Evolutionary conservation across 352 stramenopile species (phyloP).

Genomic region (Globisporangium orthogonon): DNA sequence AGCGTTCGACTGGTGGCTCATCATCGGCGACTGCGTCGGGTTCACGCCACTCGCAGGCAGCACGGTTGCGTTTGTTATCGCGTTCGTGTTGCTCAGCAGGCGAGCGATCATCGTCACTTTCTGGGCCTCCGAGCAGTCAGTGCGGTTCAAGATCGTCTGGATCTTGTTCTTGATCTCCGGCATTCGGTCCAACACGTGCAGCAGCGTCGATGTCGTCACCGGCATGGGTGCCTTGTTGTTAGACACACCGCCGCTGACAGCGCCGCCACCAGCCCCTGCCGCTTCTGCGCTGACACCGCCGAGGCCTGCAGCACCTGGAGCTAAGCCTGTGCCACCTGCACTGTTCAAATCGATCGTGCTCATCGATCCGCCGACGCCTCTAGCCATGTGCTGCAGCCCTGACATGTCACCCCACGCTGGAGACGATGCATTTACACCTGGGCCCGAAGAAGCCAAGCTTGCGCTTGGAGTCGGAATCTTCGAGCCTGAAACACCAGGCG

Average conservation of each 20-base stretch:
- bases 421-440: slow-evolving; percentile 9
- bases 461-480: slow-evolving; percentile 7
- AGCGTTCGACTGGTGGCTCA: slow-evolving; percentile 8
- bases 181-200: slow-evolving; percentile 82
- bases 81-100: slow-evolving; percentile 81
- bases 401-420: slow-evolving; percentile 22
- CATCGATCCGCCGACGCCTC: slow-evolving; percentile 15
- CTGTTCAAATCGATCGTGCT: slow-evolving; percentile 20
- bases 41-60: slow-evolving; percentile 1
- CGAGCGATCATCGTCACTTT: slow-evolving; percentile 86
- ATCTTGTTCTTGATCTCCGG: slow-evolving; percentile 90
- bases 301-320: not conserved
- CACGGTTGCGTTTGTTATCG: slow-evolving; percentile 47
- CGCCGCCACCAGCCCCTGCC: slow-evolving; percentile 1
- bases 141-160: slow-evolving; percentile 79
- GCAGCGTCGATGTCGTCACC: slow-evolving; percentile 69
- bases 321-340: not conserved
- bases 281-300: slow-evolving; percentile 7
- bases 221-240: slow-evolving; percentile 31
- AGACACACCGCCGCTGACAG: not conserved
- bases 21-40: not conserved
- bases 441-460: slow-evolving; percentile 5
- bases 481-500: slow-evolving; percentile 5
- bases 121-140: slow-evolving; percentile 81
- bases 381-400: slow-evolving; percentile 24